Evolutionary conservation across 176 grass and related monocot genomes (phyloP), one percentile per base, ranked within the genome.

Genomic region (Puya raimondii): DNA sequence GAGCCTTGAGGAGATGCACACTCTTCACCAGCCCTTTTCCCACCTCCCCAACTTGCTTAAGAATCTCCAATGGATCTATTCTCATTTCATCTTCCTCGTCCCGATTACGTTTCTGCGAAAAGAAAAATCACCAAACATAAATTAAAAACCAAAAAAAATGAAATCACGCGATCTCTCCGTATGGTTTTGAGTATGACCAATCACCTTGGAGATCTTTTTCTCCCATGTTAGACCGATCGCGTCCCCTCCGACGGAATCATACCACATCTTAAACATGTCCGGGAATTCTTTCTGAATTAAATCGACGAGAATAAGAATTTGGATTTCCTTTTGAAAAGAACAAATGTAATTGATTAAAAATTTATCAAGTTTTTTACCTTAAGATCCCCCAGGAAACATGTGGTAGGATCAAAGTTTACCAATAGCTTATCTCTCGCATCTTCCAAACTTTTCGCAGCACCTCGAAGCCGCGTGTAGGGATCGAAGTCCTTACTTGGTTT

Each of bases 11-110:
- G 64, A 97, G 94, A 81, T 85, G 65, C 4, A 97, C 87, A 77
- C 89, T 84, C 84, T 82, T 90, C 51, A 90, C 89, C 27, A 97
- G 78, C 71, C 94, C 94, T 63, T 97, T 92, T 33, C 94, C 94
- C 54, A 90, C 61, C 66, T 88, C 81, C 68, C 80, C 94, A 27
- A 97, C 80, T 70, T 88, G 80, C 75, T 88, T 93, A 15, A 97
- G 82, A 64, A 89, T 74, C 52, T 73, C 85, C 51, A 53, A 18
- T 16, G 80, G 79, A 8, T 92, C 86, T 11, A 26, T 49, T 57
- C 67, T 59, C 70, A 33, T 54, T 57, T 90, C 86, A 76, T 86
- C 80, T 3, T 12, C 82, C 72, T 85, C 86, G 27, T 90, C 84
- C 70, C 94, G 79, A 3, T 47, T 49, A 65, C 94, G 89, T 80